Base-by-base conservation (phyloP, 2,329 filamentous ascomycete genomes). In the Clarireedia hainanense region DNA sequence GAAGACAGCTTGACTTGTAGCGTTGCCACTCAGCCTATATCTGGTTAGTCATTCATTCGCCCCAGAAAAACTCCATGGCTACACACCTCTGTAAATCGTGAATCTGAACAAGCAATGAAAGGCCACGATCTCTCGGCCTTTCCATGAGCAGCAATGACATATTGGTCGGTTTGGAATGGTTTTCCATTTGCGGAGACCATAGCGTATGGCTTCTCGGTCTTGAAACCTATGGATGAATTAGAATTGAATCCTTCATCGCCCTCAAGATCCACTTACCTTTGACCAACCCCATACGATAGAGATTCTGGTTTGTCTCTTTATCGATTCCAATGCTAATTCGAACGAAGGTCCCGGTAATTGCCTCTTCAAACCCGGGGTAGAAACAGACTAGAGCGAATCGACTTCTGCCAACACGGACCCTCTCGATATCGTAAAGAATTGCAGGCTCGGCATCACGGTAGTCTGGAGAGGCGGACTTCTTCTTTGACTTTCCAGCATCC, bases 381-480 rank as follows among this genome's bases (percentile, higher is more conserved):
- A 95, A 96, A 77, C 91, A 96, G 55, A 96, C 87, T 66, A 92
- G 84, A 6, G 88, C 86, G 70, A 99, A 96, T 67, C 91, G 88
- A 63, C 82, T 87, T 60, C 94, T 83, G 50, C 91, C 89, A 57
- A 99, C 81, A 56, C 90, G 84, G 52, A 92, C 83, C 50, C 89
- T 83, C 68, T 97, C 88, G 61, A 92, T 84, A 69, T 97, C 90
- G n/a, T 79, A 80, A 20, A 96, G 75, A 37, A 87, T 83, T 2
- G 88, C 83, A 26, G 84, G 85, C 61, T 84, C 86, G 34, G 77
- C 64, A 52, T 82, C 80, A 1, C 80, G 80, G 1, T 62, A 61
- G 50, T 68, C 66, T 24, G 72, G 51, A 71, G 70, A 58, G 72
- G 58, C 70, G 5, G 79, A 74, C 68, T 77, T 74, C 67, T 65